phyloP scores from a whole-genome alignment of 2,329 filamentous ascomycete species.

The Hypoxylon sp. region DNA sequence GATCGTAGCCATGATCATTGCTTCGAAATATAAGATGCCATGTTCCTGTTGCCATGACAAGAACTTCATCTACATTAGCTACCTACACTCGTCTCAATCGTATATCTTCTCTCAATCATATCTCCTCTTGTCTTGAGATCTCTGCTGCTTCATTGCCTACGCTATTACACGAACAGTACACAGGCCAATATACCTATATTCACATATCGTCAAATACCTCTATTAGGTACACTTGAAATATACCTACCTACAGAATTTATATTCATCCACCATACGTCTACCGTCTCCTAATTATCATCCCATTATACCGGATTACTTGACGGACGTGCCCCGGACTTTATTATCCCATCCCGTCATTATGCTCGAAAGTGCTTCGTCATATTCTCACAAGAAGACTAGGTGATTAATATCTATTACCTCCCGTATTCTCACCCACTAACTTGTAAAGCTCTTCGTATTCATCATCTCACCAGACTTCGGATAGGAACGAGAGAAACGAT shows the following conservation, averaged over 20 bases:
- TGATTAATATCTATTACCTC: constrained; percentile 9
- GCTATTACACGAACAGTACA: not conserved
- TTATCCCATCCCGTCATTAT: constrained; percentile 4
- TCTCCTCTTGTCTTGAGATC: not conserved
- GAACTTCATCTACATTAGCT: not conserved
- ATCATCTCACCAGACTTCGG: not conserved
- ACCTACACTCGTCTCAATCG: not conserved
- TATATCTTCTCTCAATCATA: not conserved
- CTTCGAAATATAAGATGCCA: constrained; percentile 21
- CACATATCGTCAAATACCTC: constrained; percentile 1
- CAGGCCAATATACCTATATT: not conserved
- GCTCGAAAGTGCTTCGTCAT: constrained; percentile 12
- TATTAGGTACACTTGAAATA: not conserved
- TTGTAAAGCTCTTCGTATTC: constrained; percentile 14
- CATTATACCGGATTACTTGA: constrained; percentile 7
- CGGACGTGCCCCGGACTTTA: not conserved
- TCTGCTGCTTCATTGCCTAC: constrained; percentile 2
- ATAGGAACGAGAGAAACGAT: constrained; percentile 19
- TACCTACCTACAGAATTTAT: not conserved
- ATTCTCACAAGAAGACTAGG: constrained; percentile 19
- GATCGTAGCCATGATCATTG: constrained; percentile 28
- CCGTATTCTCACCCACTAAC: constrained; percentile 10
- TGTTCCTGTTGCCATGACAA: constrained; percentile 1
- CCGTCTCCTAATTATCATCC: not conserved
- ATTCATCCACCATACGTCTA: not conserved